These are phyloP conservation scores for Trypethelium eluteriae DNA, from an alignment of 495 filamentous ascomycete species.

Conservation along the genomic window DNA sequence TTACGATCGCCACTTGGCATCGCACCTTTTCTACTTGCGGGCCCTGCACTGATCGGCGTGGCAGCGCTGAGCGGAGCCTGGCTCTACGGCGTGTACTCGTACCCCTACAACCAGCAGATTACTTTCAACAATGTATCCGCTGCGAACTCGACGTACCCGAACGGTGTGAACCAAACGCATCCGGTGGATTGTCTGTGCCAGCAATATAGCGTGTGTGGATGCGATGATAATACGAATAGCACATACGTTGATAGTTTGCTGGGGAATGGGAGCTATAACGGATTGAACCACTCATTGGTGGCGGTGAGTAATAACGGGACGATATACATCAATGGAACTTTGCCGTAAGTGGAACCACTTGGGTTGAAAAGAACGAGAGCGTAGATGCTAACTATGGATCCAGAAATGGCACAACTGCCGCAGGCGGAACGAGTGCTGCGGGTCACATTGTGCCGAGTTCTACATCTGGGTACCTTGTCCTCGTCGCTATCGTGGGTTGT, in stretches of 20 bases:
- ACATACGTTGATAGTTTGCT: slow-evolving; percentile 54
- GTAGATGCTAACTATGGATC: neutral
- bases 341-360: slow-evolving; percentile 72
- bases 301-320: slow-evolving; percentile 67
- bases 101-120: slow-evolving; percentile 58
- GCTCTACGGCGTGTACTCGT: slow-evolving; percentile 62
- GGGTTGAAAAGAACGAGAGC: neutral
- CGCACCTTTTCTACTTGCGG: slow-evolving; percentile 49
- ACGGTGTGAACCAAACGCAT: slow-evolving; percentile 56
- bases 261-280: slow-evolving; percentile 55
- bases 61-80: slow-evolving; percentile 54
- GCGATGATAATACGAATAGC: slow-evolving; percentile 62
- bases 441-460: neutral
- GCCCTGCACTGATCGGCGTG: slow-evolving; percentile 46
- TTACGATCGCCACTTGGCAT: slow-evolving; percentile 48
- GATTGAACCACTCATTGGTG: slow-evolving; percentile 56
- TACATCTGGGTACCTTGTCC: neutral
- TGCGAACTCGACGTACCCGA: slow-evolving; percentile 32
- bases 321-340: slow-evolving; percentile 75
- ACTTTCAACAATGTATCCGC: slow-evolving; percentile 48
- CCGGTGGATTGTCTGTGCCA: slow-evolving; percentile 71
- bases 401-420: slow-evolving; percentile 23
- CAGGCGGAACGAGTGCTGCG: slow-evolving; percentile 11
- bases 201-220: slow-evolving; percentile 64
- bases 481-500: neutral